Evolutionary conservation across 1,139 yeast genomes (phyloP).

Genomic region (Kazachstania sp.): DNA sequence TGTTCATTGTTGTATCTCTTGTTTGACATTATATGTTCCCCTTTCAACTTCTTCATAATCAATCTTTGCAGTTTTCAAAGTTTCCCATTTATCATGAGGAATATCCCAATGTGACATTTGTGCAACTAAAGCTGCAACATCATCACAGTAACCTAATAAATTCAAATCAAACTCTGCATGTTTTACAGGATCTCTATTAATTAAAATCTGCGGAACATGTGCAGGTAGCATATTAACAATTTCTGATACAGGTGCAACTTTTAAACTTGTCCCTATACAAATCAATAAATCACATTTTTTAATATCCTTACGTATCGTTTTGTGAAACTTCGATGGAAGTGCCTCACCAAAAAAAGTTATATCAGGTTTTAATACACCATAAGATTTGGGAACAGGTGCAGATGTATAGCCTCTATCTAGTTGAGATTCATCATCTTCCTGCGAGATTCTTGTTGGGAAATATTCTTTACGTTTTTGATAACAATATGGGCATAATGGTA

Average conservation of each 20-base stretch:
- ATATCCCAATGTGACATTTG: constrained; percentile 59
- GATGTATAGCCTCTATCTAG: constrained; percentile 21
- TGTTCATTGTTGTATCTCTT: background rate
- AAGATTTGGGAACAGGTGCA: constrained; percentile 35
- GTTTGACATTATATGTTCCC: constrained; percentile 20
- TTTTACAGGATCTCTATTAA: constrained; percentile 71
- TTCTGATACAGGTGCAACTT: constrained; percentile 94
- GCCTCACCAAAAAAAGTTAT: constrained; percentile 92
- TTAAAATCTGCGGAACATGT: constrained; percentile 71
- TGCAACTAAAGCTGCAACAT: constrained; percentile 62
- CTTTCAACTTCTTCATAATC: constrained; percentile 22
- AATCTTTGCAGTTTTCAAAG: constrained; percentile 20
- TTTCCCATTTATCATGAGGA: constrained; percentile 42
- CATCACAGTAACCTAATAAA: constrained; percentile 81
- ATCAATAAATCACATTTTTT: constrained; percentile 69
- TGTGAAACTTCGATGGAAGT: constrained; percentile 67
- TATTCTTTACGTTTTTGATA: constrained; percentile 36
- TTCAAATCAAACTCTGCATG: constrained; percentile 78
- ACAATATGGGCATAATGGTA: constrained; percentile 72
- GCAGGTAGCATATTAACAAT: constrained; percentile 69
- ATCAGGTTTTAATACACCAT: constrained; percentile 91
- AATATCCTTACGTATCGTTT: constrained; percentile 49
- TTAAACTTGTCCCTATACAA: constrained; percentile 87
- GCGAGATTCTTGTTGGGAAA: constrained; percentile 15
- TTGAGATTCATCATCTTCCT: constrained; percentile 11